phyloP scores from a whole-genome alignment of 805 yeast species.

The Hanseniaspora singularis region DNA sequence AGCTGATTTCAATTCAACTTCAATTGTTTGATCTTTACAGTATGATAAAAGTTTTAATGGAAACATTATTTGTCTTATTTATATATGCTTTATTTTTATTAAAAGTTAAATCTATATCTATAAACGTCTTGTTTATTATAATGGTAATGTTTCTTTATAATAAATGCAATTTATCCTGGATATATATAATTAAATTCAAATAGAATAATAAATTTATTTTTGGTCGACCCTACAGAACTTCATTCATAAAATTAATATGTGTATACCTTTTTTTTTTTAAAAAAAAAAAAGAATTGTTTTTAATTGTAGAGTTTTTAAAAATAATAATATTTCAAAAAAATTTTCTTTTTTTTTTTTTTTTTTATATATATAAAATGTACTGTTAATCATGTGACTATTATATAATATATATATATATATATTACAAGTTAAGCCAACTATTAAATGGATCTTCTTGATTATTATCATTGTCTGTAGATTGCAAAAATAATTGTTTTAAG shows the following conservation, averaged over 20 bases:
- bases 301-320: no score
- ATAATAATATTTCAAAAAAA: no score
- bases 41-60: constrained; percentile 85
- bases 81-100: no score
- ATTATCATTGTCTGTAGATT: not conserved
- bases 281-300: no score
- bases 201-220: no score
- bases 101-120: no score
- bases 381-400: not conserved
- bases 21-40: constrained; percentile 75
- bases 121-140: no score
- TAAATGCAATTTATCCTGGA: no score
- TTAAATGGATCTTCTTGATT: not conserved
- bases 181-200: no score
- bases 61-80: constrained; percentile 42
- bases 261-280: not conserved
- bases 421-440: not conserved
- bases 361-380: not conserved
- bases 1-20: constrained; percentile 70
- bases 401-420: not conserved
- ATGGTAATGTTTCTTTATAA: no score
- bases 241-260: not conserved
- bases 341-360: no score
- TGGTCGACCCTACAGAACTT: no score
- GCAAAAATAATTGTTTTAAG: not conserved